Conservation (phyloP, 257 asterid species). For the Thymus mandschuricus region DNA sequence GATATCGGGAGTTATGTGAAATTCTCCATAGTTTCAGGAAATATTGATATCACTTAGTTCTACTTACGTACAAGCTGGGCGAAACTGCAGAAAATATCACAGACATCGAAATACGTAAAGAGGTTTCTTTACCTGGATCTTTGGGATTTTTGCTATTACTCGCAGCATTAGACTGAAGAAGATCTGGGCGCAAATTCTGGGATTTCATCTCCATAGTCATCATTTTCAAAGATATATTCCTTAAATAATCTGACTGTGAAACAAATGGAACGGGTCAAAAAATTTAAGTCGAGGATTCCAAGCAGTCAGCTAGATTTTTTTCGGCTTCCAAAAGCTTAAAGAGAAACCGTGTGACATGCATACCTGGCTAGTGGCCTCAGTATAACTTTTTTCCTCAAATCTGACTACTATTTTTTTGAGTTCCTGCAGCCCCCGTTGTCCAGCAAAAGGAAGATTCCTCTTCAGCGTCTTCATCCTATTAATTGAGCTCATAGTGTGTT, state of each 20-base stretch:
- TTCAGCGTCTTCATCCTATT: slow-evolving; percentile 80
- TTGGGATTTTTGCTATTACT: slow-evolving; percentile 54
- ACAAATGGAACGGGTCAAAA: slow-evolving; percentile 1
- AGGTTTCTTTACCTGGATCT: slow-evolving; percentile 60
- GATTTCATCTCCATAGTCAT: slow-evolving; percentile 73
- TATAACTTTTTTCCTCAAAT: slow-evolving; percentile 78
- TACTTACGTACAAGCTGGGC: no score
- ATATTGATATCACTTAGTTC: no score
- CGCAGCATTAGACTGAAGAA: slow-evolving; percentile 53
- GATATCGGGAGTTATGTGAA: no score
- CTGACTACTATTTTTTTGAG: slow-evolving; percentile 73
- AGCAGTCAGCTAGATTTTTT: no score
- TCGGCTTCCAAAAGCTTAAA: neutral
- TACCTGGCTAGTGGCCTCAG: slow-evolving; percentile 84
- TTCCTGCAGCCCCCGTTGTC: slow-evolving; percentile 77
- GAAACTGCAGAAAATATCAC: neutral
- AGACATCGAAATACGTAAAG: neutral
- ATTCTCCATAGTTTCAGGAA: neutral
- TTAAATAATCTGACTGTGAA: slow-evolving; percentile 73
- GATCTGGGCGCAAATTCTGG: slow-evolving; percentile 46
- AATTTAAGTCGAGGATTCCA: neutral
- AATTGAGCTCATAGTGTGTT: slow-evolving; percentile 22
- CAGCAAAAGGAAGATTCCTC: slow-evolving; percentile 79
- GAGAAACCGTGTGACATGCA: neutral
- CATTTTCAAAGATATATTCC: slow-evolving; percentile 82